A percentile compares a stretch with the other conserved stretches of the same genome.
These are phyloP conservation scores for Scheffersomyces stambukii DNA, from an alignment of 1,139 yeast species.

Conservation along the genomic window DNA sequence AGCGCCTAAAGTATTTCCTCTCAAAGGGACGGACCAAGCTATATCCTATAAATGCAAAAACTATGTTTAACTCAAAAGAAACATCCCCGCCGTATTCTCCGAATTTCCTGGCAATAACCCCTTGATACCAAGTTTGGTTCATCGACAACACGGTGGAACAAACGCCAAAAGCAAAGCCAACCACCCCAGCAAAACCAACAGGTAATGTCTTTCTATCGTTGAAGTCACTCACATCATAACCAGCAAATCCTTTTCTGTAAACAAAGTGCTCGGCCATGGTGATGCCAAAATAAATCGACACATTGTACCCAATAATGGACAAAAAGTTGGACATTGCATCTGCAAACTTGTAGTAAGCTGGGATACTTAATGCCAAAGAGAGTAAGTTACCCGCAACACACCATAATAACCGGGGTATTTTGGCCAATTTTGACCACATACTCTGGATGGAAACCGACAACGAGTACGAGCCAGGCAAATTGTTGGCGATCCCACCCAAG, in stretches of 20 bases:
- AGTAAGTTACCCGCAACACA: conserved; percentile 25
- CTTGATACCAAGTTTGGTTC: conserved; percentile 29
- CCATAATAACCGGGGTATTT: conserved; percentile 28
- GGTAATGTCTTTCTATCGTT: conserved; percentile 18
- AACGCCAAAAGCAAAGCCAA: conserved; percentile 24
- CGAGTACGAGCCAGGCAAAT: conserved; percentile 28
- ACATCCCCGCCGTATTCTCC: conserved; percentile 21
- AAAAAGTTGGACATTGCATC: conserved; percentile 26
- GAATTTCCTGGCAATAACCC: conserved; percentile 21
- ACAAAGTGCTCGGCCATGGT: conserved; percentile 24
- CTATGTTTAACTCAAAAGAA: conserved; percentile 24
- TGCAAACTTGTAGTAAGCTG: conserved; percentile 28
- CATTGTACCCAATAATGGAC: conserved; percentile 26
- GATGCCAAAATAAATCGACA: conserved; percentile 26
- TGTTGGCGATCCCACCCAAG: conserved; percentile 24
- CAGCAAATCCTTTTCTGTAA: conserved; percentile 20
- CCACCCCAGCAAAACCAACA: conserved; percentile 23
- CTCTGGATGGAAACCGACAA: conserved; percentile 26
- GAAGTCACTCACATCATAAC: conserved; percentile 21
- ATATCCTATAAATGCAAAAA: conserved; percentile 22
- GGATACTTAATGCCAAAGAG: conserved; percentile 26
- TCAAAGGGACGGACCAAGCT: conserved; percentile 24
- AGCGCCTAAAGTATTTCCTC: conserved; percentile 19
- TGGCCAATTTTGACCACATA: conserved; percentile 24
- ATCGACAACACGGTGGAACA: conserved; percentile 25